Base-by-base conservation (phyloP, 306 rosid genomes). In the Corylus heterophylla region DNA sequence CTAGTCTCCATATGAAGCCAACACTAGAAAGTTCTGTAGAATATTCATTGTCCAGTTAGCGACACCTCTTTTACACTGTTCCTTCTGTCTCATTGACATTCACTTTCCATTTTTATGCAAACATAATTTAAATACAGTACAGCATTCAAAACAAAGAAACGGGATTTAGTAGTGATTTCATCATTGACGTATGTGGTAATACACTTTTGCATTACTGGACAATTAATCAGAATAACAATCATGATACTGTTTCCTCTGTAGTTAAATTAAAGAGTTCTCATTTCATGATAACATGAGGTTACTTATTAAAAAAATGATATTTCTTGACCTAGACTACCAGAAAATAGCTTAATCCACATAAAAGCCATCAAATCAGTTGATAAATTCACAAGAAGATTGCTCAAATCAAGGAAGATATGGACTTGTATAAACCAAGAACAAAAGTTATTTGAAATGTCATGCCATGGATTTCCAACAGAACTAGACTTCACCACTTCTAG, bases 201-300 rank as follows among this genome's bases (percentile, higher is more conserved):
- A 17, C 12, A 35, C 18, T 7, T 14, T 8, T 8, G 16, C 22
- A 31, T 31, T 35, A 31, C n/a, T 16, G 20, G 70, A 71, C 37
- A 78, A 73, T 16, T 47, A 18, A 47, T 55, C 83, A 54, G 68
- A 68, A 59, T 58, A 29, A 80, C 29, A 69, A 80, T 16, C 71
- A 69, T 55, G 70, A 76, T 25, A 55, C 50, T 54, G 56, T 69
- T 77, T 68, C 58, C 73, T 63, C 64, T 78, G 2, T 64, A 64
- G 12, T 14, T 13, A 31, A 16, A 31, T 64, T 16, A 6, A 64
- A 31, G 44, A 5, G 69, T 13, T 29, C 69, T 62, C 17, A 31
- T 3, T 27, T 27, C 69, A 42, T 42, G 45, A 31, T 2, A 31
- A 31, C 35, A 31, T 31, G 35, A 31, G 35, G 3, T 31, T 31